Conservation (phyloP, 176 grass and related monocot genomes). For the Leersia perrieri region DNA sequence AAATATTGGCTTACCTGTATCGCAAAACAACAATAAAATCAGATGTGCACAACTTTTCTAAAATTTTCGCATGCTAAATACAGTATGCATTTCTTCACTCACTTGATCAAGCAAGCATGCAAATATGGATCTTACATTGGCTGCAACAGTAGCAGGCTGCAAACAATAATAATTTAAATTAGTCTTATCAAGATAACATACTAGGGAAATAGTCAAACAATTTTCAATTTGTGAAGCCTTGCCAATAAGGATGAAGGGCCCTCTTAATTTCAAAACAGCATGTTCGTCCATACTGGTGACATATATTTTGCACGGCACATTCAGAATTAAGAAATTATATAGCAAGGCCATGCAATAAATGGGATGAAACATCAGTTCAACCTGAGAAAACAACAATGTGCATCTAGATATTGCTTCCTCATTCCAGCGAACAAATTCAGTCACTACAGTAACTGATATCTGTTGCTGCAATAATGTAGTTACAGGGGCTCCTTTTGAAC, state of each 20-base stretch:
- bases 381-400: conserved; percentile 89
- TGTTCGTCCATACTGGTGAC: background rate
- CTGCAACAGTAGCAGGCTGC: conserved; percentile 80
- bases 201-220: background rate
- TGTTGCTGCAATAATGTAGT: conserved; percentile 69
- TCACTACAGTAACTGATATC: conserved; percentile 95
- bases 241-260: background rate
- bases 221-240: background rate
- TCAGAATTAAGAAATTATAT: conserved; percentile 17
- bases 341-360: conserved; percentile 6
- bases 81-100: conserved; percentile 35
- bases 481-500: conserved; percentile 71
- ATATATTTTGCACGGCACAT: background rate
- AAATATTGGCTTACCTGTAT: conserved; percentile 90
- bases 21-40: conserved; percentile 26
- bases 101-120: conserved; percentile 96
- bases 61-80: conserved; percentile 5
- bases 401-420: conserved; percentile 98
- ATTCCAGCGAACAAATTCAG: conserved; percentile 93
- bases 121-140: conserved; percentile 79
- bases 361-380: conserved; percentile 27
- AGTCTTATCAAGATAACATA: background rate
- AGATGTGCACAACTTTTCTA: conserved; percentile 20
- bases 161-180: conserved; percentile 34
- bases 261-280: conserved; percentile 12